These are phyloP conservation scores for Tricharina praecox DNA, from an alignment of 495 filamentous ascomycete species.

Conservation along the genomic window DNA sequence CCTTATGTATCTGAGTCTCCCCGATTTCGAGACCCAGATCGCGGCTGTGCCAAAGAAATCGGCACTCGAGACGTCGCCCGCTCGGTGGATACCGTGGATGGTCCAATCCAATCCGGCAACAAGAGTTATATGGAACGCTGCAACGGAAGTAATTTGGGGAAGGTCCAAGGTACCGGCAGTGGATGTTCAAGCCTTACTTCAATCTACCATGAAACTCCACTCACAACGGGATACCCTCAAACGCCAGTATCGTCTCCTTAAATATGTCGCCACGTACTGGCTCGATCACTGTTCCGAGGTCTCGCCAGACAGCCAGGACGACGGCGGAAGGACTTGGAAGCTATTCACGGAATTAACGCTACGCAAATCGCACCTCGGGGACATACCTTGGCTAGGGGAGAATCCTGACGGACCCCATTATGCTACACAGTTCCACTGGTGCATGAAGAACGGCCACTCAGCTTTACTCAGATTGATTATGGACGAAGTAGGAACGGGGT, in stretches of 20 bases:
- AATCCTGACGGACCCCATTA: neutral
- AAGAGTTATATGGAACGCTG: neutral
- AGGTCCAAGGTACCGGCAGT: neutral
- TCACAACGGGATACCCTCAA: constrained; percentile 6
- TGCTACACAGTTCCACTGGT: constrained; percentile 2
- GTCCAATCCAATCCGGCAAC: neutral
- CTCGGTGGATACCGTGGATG: constrained; percentile 4
- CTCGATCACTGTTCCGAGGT: constrained; percentile 14
- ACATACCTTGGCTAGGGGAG: constrained; percentile 2
- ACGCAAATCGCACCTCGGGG: neutral
- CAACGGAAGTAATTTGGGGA: neutral
- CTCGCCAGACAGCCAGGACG: constrained; percentile 4
- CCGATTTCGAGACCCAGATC: constrained; percentile 11
- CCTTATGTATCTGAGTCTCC: constrained; percentile 26
- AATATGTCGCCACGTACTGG: constrained; percentile 26
- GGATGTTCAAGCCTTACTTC: too few relatives aligned
- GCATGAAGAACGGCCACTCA: constrained; percentile 1
- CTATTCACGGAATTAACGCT: constrained; percentile 3
- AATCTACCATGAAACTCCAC: too few relatives aligned
- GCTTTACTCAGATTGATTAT: constrained; percentile 9
- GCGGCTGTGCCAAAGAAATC: neutral
- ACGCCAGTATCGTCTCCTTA: constrained; percentile 13
- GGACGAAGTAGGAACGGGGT: neutral
- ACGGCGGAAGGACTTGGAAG: constrained; percentile 3
- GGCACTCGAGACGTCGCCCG: neutral